Conservation (phyloP, 257 asterid genomes). For the Rubia yunnanensis region DNA sequence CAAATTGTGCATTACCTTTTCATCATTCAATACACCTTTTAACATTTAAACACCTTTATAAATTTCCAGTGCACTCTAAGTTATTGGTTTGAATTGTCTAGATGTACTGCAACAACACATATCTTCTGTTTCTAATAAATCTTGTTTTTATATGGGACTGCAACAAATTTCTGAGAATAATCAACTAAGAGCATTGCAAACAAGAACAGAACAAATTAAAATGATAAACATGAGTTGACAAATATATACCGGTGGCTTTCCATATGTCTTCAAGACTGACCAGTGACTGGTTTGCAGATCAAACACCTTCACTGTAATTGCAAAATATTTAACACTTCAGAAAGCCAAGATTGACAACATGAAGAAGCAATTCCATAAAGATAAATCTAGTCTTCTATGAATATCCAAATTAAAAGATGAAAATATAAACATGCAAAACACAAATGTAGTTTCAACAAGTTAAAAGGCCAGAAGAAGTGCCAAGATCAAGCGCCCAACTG, state of each 20-base stretch:
- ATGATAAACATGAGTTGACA: slow-evolving; percentile 11
- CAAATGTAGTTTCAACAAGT: background rate
- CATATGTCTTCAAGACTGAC: slow-evolving; percentile 90
- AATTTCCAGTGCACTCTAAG: background rate
- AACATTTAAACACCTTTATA: too few species aligned
- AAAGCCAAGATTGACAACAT: slow-evolving; percentile 2
- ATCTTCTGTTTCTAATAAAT: background rate
- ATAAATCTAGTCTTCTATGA: background rate
- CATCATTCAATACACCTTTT: background rate
- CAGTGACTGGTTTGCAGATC: slow-evolving; percentile 74
- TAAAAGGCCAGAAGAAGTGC: background rate
- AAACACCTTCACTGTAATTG: slow-evolving; percentile 75
- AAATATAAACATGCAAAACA: background rate
- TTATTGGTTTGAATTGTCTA: background rate
- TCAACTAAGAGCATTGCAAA: slow-evolving; percentile 1
- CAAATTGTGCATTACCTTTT: background rate
- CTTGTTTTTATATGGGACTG: background rate
- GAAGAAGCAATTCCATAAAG: slow-evolving; percentile 11
- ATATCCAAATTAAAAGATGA: background rate
- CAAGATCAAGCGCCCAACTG: background rate
- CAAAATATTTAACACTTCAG: slow-evolving; percentile 18
- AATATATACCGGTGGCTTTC: slow-evolving; percentile 82
- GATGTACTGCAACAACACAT: background rate
- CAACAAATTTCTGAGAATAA: background rate
- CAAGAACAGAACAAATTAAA: slow-evolving; percentile 2